Base-by-base conservation (phyloP, 306 rosid genomes). In the Fragaria ananassa region DNA sequence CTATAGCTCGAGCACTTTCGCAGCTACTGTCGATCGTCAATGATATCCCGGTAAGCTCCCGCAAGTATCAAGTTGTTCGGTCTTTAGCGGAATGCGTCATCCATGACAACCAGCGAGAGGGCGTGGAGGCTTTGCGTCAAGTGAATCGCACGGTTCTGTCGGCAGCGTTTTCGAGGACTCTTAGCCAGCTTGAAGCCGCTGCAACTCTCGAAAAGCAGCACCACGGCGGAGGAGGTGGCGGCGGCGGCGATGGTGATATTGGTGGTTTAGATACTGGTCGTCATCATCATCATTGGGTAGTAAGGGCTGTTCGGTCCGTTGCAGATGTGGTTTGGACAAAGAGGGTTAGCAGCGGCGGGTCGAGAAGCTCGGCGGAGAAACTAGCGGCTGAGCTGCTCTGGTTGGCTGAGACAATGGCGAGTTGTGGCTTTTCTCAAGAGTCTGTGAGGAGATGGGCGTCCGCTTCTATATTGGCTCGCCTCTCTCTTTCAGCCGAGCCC, bases 51-150 rank as follows among this genome's bases (percentile, higher is more conserved):
- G 96, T 91, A 2, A 87, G 86, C 37, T 93, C 98, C 0, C 77
- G 98, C 18, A 93, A 93, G 68, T 91, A 93, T 71, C 87, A 91
- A 39, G 82, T 85, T 0, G 93, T 93, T 75, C 87, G 90, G 2
- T 86, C 88, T 15, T 75, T 93, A 2, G 91, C 95, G 50, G 96
- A 93, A 83, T 82, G 46, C 56, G 69, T 91, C 10, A 84, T 93
- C 11, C 82, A 91, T 1, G 93, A 89, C 18, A 91, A 93, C 62
- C 82, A 85, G 14, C 6, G 47, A 15, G 89, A 84, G 3, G 93
- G 88, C 0, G 44, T 72, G 1, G 79, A 54, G 46, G 78, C 87
- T 75, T 65, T 93, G 70, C 84, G 80, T 3, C 89, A 88, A 70
- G 91, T 89, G 9, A 91, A 91, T 49, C 89, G 91, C 5, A 68